Evolutionary conservation across 139 green algal genomes (phyloP).

Genomic region (Ettlia oleoabundans): DNA sequence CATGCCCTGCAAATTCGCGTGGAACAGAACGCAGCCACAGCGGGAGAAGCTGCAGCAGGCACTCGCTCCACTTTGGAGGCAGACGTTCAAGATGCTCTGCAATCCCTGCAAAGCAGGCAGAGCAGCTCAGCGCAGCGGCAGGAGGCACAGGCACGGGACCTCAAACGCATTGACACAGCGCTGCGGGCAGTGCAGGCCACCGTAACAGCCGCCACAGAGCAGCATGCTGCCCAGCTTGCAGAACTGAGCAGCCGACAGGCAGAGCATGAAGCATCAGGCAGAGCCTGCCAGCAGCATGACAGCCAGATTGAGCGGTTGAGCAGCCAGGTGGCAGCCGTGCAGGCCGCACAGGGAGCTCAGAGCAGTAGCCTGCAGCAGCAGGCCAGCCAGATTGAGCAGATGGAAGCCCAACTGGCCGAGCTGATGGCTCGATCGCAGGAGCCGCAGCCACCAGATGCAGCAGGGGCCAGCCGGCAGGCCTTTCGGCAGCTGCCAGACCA

Average conservation of each 20-base stretch:
- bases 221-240: slow-evolving; percentile 1
- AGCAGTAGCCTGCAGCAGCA: slow-evolving; percentile 5
- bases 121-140: not conserved
- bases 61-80: not conserved
- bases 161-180: not conserved
- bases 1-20: not conserved
- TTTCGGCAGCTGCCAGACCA: not conserved
- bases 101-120: not conserved
- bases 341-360: not conserved
- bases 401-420: not conserved
- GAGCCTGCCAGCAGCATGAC: not conserved
- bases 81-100: not conserved
- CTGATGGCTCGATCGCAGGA: not conserved
- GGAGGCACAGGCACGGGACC: not conserved
- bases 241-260: not conserved
- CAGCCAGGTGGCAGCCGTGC: not conserved
- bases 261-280: not conserved
- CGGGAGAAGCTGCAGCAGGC: not conserved
- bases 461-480: not conserved
- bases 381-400: not conserved
- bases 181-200: not conserved
- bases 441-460: not conserved
- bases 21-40: not conserved
- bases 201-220: not conserved
- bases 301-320: not conserved